These are phyloP conservation scores for Leucaena leucocephala DNA, from an alignment of 306 rosid species.

Conservation along the genomic window DNA sequence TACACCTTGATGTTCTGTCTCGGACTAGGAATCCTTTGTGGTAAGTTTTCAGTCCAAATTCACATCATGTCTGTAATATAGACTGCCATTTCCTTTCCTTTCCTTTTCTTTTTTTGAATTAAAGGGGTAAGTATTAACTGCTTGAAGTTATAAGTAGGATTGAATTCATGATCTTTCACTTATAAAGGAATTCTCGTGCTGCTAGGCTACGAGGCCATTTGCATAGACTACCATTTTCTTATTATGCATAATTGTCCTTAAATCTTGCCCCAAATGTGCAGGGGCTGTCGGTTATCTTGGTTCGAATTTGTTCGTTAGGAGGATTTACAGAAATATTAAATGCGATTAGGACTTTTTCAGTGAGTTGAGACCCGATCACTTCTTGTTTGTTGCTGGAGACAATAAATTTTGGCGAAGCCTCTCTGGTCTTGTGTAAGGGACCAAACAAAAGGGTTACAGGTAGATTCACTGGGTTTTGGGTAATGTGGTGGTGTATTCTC, in stretches of 20 bases:
- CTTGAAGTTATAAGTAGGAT: no score
- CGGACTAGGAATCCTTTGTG: constrained; percentile 95
- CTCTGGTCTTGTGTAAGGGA: constrained; percentile 50
- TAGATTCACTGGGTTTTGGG: constrained; percentile 60
- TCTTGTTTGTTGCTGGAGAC: constrained; percentile 46
- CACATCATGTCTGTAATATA: neutral
- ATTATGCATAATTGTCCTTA: constrained; percentile 24
- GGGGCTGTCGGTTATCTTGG: constrained; percentile 99
- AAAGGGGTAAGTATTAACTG: no score
- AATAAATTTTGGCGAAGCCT: constrained; percentile 50
- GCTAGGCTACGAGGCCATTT: no score
- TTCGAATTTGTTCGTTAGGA: constrained; percentile 92
- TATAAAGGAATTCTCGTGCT: no score
- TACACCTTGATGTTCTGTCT: constrained; percentile 98
- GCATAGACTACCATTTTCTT: neutral
- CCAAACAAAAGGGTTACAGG: constrained; percentile 44
- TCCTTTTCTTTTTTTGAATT: no score
- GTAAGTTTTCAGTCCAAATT: constrained; percentile 52
- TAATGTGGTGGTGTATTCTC: constrained; percentile 61
- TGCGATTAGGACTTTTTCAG: constrained; percentile 64
- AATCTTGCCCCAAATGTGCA: constrained; percentile 39
- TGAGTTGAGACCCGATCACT: constrained; percentile 46
- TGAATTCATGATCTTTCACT: no score
- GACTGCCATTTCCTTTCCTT: neutral
- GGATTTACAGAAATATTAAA: constrained; percentile 98